A percentile compares a stretch with the other conserved stretches of the same genome.
Conservation (phyloP, 139 green algal genomes). For the Chlorella sp. region DNA sequence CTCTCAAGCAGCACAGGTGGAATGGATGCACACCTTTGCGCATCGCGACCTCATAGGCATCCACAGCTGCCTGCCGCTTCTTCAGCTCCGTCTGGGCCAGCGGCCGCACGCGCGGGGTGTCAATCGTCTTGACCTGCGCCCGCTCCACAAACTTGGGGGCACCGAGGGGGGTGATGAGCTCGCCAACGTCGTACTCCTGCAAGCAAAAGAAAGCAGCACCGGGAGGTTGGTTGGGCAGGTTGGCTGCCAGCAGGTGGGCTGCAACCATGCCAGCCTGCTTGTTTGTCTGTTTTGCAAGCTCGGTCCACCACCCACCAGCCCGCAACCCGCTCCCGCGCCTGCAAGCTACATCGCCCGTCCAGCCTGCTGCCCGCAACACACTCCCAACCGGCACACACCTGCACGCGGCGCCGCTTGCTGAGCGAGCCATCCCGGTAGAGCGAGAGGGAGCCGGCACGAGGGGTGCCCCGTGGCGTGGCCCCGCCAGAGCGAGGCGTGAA, state of each 20-base stretch:
- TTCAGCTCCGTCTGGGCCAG: conserved; percentile 30
- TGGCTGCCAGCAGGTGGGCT: too few relatives aligned
- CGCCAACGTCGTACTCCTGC: conserved; percentile 42
- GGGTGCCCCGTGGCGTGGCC: background rate
- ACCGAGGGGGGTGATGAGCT: conserved; percentile 41
- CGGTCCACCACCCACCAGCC: too few relatives aligned
- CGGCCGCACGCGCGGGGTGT: conserved; percentile 46
- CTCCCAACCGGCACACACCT: background rate
- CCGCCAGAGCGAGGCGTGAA: conserved; percentile 1
- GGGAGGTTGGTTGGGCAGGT: too few relatives aligned
- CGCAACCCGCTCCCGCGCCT: too few relatives aligned
- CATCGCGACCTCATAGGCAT: background rate
- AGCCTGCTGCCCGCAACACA: background rate
- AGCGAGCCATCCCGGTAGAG: conserved; percentile 11
- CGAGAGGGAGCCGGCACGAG: conserved; percentile 22
- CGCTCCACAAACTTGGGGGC: conserved; percentile 64
- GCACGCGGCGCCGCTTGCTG: conserved; percentile 30
- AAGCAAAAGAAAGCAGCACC: background rate
- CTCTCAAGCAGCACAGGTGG: background rate
- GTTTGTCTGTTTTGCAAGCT: too few relatives aligned
- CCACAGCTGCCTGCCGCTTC: conserved; percentile 36
- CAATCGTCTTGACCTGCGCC: conserved; percentile 49
- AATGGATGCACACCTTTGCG: background rate
- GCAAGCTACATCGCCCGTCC: too few relatives aligned
- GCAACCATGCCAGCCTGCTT: too few relatives aligned